These are phyloP conservation scores for Ophiostoma perfectum DNA, from an alignment of 2,329 filamentous ascomycete genomes.

Conservation along the genomic window DNA sequence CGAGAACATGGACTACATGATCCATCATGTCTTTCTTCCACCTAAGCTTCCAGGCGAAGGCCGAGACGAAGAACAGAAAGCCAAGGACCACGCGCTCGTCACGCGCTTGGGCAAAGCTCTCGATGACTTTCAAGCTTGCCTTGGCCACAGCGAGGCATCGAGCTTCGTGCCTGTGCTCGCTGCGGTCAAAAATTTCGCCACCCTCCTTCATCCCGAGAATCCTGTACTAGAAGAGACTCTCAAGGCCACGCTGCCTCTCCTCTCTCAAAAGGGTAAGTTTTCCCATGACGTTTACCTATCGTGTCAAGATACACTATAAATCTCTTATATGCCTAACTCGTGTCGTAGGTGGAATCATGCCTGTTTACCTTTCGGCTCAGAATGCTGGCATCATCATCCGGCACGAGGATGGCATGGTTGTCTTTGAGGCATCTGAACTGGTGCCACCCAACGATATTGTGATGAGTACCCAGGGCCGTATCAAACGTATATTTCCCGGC, in stretches of 20 bases:
- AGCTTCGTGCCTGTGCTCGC: neutral
- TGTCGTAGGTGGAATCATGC: constrained; percentile 26
- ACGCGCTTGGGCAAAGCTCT: neutral
- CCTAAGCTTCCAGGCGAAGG: constrained; percentile 9
- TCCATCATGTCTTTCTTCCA: constrained; percentile 17
- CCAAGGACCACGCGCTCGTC: neutral
- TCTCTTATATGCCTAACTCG: too few relatives aligned
- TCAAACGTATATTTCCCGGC: constrained; percentile 32
- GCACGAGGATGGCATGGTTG: constrained; percentile 21
- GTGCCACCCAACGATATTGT: constrained; percentile 30
- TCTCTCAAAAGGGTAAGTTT: neutral
- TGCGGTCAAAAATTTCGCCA: neutral
- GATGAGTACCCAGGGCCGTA: constrained; percentile 31
- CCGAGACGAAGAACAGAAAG: neutral
- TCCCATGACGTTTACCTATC: neutral
- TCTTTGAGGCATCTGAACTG: constrained; percentile 36
- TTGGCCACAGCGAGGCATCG: neutral
- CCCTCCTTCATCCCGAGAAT: neutral
- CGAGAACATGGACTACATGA: neutral
- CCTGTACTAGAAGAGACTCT: neutral
- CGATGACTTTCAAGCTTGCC: neutral
- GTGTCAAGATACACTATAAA: too few relatives aligned
- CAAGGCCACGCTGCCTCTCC: neutral
- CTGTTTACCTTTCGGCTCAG: constrained; percentile 31
- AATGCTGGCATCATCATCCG: constrained; percentile 36